Evolutionary conservation across 2,329 filamentous ascomycete species (phyloP).

Genomic region (Paecilomyces fulvus): DNA sequence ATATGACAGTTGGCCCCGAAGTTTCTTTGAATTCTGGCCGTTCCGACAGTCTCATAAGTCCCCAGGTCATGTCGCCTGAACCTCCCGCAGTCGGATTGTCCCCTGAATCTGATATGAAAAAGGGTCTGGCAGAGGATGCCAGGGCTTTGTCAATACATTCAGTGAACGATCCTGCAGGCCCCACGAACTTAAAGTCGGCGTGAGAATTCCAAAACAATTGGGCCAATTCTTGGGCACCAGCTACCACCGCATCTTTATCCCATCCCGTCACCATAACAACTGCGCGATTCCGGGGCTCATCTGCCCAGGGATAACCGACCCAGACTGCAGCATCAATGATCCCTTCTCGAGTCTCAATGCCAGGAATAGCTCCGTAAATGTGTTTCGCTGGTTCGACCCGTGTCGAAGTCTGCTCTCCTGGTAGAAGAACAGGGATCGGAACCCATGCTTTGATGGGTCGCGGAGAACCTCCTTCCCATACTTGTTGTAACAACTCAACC

Average conservation of each 20-base stretch:
- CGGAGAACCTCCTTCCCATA: neutral
- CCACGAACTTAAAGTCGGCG: slow-evolving; percentile 44
- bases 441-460: slow-evolving; percentile 47
- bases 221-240: slow-evolving; percentile 40
- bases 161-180: slow-evolving; percentile 40
- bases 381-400: slow-evolving; percentile 44
- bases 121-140: slow-evolving; percentile 34
- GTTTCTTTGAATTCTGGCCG: slow-evolving; percentile 37
- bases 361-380: slow-evolving; percentile 42
- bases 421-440: slow-evolving; percentile 44
- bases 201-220: slow-evolving; percentile 41
- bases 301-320: slow-evolving; percentile 51
- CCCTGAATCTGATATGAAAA: slow-evolving; percentile 48
- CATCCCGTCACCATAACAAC: slow-evolving; percentile 46
- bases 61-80: slow-evolving; percentile 48
- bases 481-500: slow-evolving; percentile 28
- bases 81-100: slow-evolving; percentile 50
- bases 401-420: slow-evolving; percentile 49
- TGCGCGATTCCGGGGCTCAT: slow-evolving; percentile 46
- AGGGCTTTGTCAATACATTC: slow-evolving; percentile 43
- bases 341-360: slow-evolving; percentile 32
- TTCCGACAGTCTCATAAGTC: slow-evolving; percentile 37
- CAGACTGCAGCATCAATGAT: slow-evolving; percentile 47
- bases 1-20: slow-evolving; percentile 39
- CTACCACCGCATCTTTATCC: slow-evolving; percentile 31